These are phyloP conservation scores for Buxus sempervirens DNA, from an alignment of 164 flowering plant genomes.

Conservation along the genomic window DNA sequence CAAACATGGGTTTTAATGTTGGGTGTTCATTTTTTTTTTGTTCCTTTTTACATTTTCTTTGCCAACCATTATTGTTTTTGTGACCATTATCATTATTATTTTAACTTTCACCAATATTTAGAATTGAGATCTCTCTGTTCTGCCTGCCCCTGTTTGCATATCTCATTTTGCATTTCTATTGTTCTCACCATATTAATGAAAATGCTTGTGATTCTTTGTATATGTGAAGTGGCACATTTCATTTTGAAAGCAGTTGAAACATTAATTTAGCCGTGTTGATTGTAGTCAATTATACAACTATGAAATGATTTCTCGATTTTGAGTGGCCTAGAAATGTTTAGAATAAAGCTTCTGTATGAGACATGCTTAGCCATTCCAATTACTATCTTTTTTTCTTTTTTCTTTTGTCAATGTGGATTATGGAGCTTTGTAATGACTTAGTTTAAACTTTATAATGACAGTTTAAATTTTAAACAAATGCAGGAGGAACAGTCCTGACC, in stretches of 20 bases:
- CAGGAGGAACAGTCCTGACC: background rate
- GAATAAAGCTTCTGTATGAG: background rate
- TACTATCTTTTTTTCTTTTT: too few species aligned
- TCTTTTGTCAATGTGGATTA: background rate
- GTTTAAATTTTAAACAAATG: background rate
- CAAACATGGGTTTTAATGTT: background rate
- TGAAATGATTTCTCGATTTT: background rate
- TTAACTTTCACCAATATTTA: background rate
- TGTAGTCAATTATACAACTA: background rate
- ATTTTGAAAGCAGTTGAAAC: background rate
- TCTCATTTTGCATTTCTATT: background rate
- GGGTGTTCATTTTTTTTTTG: background rate
- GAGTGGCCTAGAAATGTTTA: background rate
- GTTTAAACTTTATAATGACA: background rate
- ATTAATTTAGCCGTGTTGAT: background rate
- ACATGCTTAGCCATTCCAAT: background rate
- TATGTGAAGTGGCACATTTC: background rate
- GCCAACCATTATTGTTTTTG: too few species aligned
- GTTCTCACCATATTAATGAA: background rate
- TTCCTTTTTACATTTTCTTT: background rate
- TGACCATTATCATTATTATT: too few species aligned
- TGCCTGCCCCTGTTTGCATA: background rate
- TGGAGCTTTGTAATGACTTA: background rate
- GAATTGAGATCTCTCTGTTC: background rate
- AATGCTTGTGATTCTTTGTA: background rate